Conservation (phyloP, 192 early-diverging fungal species). For the Backusella australiensis region DNA sequence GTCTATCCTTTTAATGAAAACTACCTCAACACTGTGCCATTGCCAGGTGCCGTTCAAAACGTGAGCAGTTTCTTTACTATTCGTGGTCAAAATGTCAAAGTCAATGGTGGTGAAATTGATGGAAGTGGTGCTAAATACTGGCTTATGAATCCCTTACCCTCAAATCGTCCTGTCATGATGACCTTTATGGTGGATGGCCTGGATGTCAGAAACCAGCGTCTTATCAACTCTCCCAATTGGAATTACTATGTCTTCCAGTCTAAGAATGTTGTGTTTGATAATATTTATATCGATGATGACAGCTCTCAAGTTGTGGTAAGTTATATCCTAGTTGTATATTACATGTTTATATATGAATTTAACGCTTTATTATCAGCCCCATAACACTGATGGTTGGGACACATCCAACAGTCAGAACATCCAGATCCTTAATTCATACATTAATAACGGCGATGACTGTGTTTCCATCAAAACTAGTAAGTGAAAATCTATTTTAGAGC, state of each 20-base stretch:
- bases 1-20: not conserved
- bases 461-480: not conserved
- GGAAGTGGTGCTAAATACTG: not conserved
- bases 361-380: not conserved
- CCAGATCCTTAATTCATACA: not conserved
- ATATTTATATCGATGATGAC: not conserved
- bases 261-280: not conserved
- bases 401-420: not conserved
- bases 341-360: not conserved
- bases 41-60: not conserved
- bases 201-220: not conserved
- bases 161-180: not conserved
- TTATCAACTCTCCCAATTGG: not conserved
- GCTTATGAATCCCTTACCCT: not conserved
- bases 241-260: not conserved
- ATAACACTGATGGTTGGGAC: not conserved
- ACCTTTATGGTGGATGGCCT: not conserved
- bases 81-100: not conserved
- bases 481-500: not conserved
- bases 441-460: conserved; percentile 3
- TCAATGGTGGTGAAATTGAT: not conserved
- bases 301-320: conserved; percentile 2
- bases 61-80: not conserved
- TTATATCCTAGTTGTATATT: not conserved
- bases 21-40: not conserved